These are phyloP conservation scores for Parascedosporium putredinis DNA, from an alignment of 2,329 filamentous ascomycete species.

Conservation along the genomic window DNA sequence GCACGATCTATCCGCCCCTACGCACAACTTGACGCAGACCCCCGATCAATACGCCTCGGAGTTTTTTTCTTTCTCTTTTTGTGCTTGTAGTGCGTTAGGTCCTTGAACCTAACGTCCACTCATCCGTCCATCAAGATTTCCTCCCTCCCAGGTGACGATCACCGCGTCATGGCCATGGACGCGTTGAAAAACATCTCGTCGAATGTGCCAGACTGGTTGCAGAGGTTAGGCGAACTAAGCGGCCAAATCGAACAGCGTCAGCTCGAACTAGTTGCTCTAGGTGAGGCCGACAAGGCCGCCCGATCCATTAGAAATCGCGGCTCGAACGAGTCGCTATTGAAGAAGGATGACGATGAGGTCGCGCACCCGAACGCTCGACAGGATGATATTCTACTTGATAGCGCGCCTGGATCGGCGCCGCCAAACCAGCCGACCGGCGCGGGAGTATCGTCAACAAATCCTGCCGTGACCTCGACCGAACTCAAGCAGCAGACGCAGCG, in stretches of 20 bases:
- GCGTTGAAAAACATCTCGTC: constrained; percentile 42
- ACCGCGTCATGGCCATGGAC: constrained; percentile 37
- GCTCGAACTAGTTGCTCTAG: constrained; percentile 44
- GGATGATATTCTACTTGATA: constrained; percentile 5
- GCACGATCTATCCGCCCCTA: no score
- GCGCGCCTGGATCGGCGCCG: constrained; percentile 4
- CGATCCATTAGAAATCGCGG: constrained; percentile 39
- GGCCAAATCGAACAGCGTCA: constrained; percentile 52
- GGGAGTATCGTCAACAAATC: neutral
- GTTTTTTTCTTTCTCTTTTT: no score
- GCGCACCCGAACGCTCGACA: constrained; percentile 8
- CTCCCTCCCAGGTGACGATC: constrained; percentile 13
- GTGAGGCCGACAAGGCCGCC: constrained; percentile 15
- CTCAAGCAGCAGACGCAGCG: constrained; percentile 32
- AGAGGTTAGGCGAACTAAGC: constrained; percentile 48
- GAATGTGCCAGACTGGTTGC: constrained; percentile 51
- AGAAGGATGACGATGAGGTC: constrained; percentile 30
- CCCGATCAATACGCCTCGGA: no score
- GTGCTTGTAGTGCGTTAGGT: constrained; percentile 19
- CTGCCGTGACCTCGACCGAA: constrained; percentile 18
- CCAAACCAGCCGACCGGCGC: constrained; percentile 10
- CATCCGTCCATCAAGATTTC: constrained; percentile 1
- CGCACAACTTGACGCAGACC: no score
- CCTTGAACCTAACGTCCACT: constrained; percentile 21
- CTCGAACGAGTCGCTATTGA: constrained; percentile 43